phyloP scores from a whole-genome alignment of 2,329 filamentous ascomycete species.

The Fonsecaea monophora region DNA sequence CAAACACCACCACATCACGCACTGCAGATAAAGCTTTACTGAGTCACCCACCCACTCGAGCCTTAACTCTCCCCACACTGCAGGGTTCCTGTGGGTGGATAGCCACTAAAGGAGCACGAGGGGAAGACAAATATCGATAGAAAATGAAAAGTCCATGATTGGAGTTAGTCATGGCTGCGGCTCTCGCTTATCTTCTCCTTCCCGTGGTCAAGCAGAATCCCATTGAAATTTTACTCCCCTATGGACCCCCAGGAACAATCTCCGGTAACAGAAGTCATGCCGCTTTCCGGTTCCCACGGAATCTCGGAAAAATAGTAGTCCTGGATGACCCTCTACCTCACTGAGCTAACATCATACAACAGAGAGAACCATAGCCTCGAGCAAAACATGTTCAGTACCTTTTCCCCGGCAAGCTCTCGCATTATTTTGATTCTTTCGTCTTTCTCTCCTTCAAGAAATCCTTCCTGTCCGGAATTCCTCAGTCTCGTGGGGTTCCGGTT shows the following conservation, averaged over 20 bases:
- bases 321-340: background rate
- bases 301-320: background rate
- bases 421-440: conserved; percentile 10
- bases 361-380: conserved; percentile 10
- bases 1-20: background rate
- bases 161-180: conserved; percentile 14
- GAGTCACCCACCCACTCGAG: background rate
- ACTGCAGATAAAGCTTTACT: conserved; percentile 5
- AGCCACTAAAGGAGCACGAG: background rate
- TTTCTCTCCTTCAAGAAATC: conserved; percentile 1
- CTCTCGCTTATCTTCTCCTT: conserved; percentile 18
- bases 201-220: conserved; percentile 3
- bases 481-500: background rate
- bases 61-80: conserved; percentile 8
- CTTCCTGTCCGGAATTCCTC: conserved; percentile 6
- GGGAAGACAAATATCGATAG: background rate
- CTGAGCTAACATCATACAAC: conserved; percentile 22
- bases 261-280: background rate
- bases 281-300: background rate
- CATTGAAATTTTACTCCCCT: background rate
- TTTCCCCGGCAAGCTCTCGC: conserved; percentile 7
- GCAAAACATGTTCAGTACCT: background rate
- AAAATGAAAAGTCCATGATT: conserved; percentile 8
- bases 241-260: background rate
- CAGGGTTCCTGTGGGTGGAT: background rate